Evolutionary conservation across 495 filamentous ascomycete genomes (phyloP).

Genomic region (Bacidia gigantensis): DNA sequence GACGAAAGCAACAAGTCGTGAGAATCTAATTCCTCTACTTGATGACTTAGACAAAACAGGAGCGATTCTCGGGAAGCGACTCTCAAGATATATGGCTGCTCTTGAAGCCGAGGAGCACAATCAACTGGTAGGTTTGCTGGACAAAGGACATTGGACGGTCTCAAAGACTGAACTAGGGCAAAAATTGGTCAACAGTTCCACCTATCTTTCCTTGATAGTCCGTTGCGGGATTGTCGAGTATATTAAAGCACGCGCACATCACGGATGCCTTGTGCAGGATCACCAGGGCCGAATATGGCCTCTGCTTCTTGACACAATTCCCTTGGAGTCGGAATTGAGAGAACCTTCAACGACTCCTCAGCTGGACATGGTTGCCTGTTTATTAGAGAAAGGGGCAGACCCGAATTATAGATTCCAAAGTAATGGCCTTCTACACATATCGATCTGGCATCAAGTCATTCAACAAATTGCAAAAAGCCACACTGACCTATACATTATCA

Average conservation of each 20-base stretch:
- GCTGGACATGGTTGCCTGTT: background rate
- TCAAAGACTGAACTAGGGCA: background rate
- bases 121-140: background rate
- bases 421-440: background rate
- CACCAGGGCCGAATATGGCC: background rate
- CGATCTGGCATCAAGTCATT: background rate
- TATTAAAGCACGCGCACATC: background rate
- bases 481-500: background rate
- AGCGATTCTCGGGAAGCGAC: background rate
- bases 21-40: background rate
- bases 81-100: background rate
- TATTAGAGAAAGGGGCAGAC: background rate
- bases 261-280: slow-evolving; percentile 3
- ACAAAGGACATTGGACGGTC: background rate
- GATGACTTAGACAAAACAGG: background rate
- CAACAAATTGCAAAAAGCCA: background rate
- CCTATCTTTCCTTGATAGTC: background rate
- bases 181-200: background rate
- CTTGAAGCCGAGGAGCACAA: background rate
- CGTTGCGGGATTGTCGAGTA: slow-evolving; percentile 6
- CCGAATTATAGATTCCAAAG: background rate
- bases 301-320: background rate
- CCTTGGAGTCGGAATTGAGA: background rate
- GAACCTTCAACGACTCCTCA: background rate
- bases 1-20: too few species aligned